Evolutionary conservation across 1,139 yeast species (phyloP).

Genomic region (Sugiyamaella xylanicola): DNA sequence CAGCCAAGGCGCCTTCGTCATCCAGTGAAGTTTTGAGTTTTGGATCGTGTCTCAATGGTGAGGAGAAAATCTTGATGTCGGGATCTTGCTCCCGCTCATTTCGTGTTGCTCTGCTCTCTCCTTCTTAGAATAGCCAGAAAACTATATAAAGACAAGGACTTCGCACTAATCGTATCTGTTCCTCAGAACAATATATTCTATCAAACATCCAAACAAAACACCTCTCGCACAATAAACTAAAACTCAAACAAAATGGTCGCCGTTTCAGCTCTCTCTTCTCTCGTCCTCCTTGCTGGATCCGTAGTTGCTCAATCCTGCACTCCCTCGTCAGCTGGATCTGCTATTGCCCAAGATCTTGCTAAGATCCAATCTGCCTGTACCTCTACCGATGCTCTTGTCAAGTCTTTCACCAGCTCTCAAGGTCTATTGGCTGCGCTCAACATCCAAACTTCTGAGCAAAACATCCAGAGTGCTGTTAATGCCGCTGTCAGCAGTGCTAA

Average conservation of each 20-base stretch:
- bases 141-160: neutral
- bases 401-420: slow-evolving; percentile 6
- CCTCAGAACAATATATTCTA: too few species aligned
- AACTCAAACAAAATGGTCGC: neutral
- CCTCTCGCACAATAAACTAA: neutral
- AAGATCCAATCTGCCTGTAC: slow-evolving; percentile 1
- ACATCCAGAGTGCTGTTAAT: slow-evolving; percentile 7
- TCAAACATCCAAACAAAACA: too few species aligned
- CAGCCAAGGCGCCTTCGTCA: neutral
- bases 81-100: too few species aligned
- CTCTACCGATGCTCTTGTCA: slow-evolving; percentile 1
- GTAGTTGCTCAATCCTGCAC: neutral
- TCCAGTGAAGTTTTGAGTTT: neutral
- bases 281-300: neutral
- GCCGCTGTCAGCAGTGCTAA: slow-evolving; percentile 2
- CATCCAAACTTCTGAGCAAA: slow-evolving; percentile 13
- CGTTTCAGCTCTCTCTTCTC: neutral
- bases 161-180: neutral
- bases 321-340: neutral
- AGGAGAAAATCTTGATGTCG: neutral
- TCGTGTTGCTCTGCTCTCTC: too few species aligned
- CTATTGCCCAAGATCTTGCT: neutral
- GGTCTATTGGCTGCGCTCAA: slow-evolving; percentile 15
- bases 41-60: neutral
- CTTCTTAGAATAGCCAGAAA: neutral